Base-by-base conservation (phyloP, 73 alveolate genomes). In the Symbiodinium natans region DNA sequence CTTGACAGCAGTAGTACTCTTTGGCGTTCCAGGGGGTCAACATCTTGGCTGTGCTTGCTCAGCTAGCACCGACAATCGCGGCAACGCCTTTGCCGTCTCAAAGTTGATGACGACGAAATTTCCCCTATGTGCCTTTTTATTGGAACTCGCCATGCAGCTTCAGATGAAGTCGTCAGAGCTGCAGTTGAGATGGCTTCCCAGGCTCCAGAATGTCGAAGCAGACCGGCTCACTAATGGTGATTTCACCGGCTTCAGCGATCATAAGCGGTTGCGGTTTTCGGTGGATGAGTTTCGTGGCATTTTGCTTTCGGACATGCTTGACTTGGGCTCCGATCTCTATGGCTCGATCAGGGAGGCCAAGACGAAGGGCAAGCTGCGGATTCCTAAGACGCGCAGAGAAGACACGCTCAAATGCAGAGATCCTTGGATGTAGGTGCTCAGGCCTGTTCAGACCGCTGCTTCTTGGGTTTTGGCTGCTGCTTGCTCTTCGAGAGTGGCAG, bases 51-150 rank as follows among this genome's bases (percentile, higher is more conserved):
- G n/a, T 7, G 42, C 33, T 7, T 83, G 92, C 74, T 83, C 92
- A 1, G 92, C 92, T 10, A 75, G 75, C 40, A 86, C 93, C 17
- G 93, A 86, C 56, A 86, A 86, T 56, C 29, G 21, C 9, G 93
- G 93, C 3, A 86, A 86, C 83, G 27, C 82, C 33, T 59, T 41
- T 33, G 82, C 39, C 56, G 59, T 86, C 27, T 4, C 43, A 25
- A n/a, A 40, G 59, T 33, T 59, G 48, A n/a, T 86, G 83, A 86
- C 93, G 15, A 86, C 93, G 21, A 86, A 86, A 54, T 86, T 48
- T 33, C 93, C 93, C 3, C 39, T 86, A 34, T n/a, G 56, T 11
- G 83, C 56, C 29, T n/a, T 52, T 38, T 33, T 41, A 11, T 33
- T 86, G 82, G 83, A 86, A 39, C 83, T 86, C 4, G 80, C 93